Evolutionary conservation across 305 asterid genomes (phyloP), one percentile per base, ranked within the genome.

Genomic region (Caryopteris hybrid): DNA sequence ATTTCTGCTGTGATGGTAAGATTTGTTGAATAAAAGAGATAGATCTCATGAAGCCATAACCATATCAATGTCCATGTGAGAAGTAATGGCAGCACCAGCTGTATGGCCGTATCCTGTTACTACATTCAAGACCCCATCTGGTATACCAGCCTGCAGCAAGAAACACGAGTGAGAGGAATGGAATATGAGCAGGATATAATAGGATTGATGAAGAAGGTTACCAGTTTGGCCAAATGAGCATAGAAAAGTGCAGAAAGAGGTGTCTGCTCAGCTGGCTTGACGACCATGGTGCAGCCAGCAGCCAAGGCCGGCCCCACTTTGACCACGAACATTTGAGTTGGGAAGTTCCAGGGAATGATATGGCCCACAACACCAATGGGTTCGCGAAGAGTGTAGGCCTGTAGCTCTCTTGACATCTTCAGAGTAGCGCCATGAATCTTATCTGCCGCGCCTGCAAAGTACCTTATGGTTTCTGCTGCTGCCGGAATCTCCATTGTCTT

Each of bases 281-380:
- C n/a, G n/a, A n/a, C n/a, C n/a, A n/a, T n/a, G n/a, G n/a, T n/a
- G n/a, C n/a, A n/a, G n/a, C n/a, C n/a, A n/a, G n/a, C n/a, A n/a
- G n/a, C 90, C 73, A 88, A 78, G 0, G 95, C 83, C 0, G 92
- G 88, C n/a, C 77, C 84, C 16, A 74, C 77, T 70, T 89, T 89
- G 74, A 74, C 21, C 48, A 52, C 50, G 53, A 86, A 74, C 82
- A 86, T 69, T 31, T 60, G 74, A 4, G 79, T 33, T 8, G 96
- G 91, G 52, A 75, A 83, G 64, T 89, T 89, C 96, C 96, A 89
- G 0, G 96, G 94, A 4, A 79, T 79, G 46, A 89, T 86, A 25
- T 69, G 81, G n/a, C 90, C 96, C 33, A 85, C 94, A 5, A 89
- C 96, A 4, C 96, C 96, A 11, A 89, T 61, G 18, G 96, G 96